A percentile compares a stretch with the other conserved stretches of the same genome.
Conservation (phyloP, 306 rosid species). For the Castanea mollissima region DNA sequence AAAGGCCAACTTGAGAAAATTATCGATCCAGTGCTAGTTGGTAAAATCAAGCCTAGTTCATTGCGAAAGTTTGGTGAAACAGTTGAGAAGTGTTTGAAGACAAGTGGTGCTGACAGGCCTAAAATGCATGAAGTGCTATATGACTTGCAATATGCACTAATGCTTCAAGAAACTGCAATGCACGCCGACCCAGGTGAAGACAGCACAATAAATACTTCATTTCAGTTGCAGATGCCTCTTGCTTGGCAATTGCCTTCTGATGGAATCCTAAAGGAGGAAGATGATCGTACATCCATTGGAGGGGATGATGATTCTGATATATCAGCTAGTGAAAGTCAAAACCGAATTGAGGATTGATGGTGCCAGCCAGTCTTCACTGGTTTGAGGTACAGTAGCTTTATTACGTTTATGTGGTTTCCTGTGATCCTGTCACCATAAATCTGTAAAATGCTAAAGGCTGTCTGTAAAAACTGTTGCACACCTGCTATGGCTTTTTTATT, state of each 20-base stretch:
- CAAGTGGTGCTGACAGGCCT: constrained; percentile 44
- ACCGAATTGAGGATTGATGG: constrained; percentile 15
- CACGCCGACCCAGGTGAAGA: not conserved
- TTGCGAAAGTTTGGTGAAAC: constrained; percentile 41
- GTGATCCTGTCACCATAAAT: not conserved
- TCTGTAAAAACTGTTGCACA: not conserved
- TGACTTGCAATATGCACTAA: constrained; percentile 43
- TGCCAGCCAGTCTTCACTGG: constrained; percentile 13
- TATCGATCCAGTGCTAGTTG: constrained; percentile 37
- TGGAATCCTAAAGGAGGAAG: constrained; percentile 14
- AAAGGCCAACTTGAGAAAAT: constrained; percentile 36
- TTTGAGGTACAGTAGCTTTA: not conserved
- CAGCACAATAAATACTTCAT: not conserved
- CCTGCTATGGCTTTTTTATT: too few species aligned
- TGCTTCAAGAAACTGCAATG: not conserved
- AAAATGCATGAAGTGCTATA: constrained; percentile 49
- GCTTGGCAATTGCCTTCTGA: not conserved
- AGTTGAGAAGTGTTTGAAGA: constrained; percentile 35
- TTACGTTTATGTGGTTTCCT: not conserved
- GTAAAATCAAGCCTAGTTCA: constrained; percentile 35
- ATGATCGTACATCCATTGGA: not conserved
- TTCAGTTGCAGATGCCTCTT: not conserved
- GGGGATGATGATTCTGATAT: not conserved
- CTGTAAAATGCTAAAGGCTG: not conserved
- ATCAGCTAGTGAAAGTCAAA: not conserved